Conservation (phyloP, 148 eudicot species). For the Talinum fruticosum region DNA sequence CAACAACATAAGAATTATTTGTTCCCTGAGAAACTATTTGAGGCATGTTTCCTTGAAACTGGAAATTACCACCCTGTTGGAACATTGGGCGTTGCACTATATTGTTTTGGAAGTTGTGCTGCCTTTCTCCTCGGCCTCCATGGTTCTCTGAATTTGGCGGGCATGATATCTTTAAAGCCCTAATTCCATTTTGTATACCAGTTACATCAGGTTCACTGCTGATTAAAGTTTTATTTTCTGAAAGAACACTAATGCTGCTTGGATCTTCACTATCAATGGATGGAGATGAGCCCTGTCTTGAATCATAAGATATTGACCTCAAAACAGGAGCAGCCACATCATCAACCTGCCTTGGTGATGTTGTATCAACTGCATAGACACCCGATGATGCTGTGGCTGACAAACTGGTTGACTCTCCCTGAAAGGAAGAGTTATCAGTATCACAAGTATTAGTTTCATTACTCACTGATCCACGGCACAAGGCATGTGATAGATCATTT, state of each 20-base stretch:
- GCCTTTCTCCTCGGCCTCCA: constrained; percentile 34
- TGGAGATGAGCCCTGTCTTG: constrained; percentile 26
- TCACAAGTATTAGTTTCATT: constrained; percentile 38
- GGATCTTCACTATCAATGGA: constrained; percentile 29
- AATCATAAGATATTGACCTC: constrained; percentile 27
- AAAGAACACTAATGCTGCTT: constrained; percentile 17
- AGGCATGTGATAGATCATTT: constrained; percentile 35
- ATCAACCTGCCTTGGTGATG: constrained; percentile 20
- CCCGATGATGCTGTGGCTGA: constrained; percentile 22
- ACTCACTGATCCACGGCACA: constrained; percentile 35
- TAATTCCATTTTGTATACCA: constrained; percentile 34
- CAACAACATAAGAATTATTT: constrained; percentile 32
- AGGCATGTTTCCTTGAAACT: constrained; percentile 39
- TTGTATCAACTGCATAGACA: constrained; percentile 17
- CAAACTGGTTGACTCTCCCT: constrained; percentile 26
- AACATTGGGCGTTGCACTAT: constrained; percentile 29
- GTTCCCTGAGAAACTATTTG: constrained; percentile 44
- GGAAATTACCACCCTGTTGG: constrained; percentile 31
- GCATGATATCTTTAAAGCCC: constrained; percentile 35
- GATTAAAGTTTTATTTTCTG: constrained; percentile 24
- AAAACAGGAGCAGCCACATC: constrained; percentile 24
- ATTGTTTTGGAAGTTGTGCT: constrained; percentile 28
- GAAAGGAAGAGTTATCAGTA: constrained; percentile 38
- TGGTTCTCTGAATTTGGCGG: constrained; percentile 33
- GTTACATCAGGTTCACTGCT: constrained; percentile 27